Conservation (phyloP, 768 basidiomycete genomes). For the Asterophora lycoperdoides region DNA sequence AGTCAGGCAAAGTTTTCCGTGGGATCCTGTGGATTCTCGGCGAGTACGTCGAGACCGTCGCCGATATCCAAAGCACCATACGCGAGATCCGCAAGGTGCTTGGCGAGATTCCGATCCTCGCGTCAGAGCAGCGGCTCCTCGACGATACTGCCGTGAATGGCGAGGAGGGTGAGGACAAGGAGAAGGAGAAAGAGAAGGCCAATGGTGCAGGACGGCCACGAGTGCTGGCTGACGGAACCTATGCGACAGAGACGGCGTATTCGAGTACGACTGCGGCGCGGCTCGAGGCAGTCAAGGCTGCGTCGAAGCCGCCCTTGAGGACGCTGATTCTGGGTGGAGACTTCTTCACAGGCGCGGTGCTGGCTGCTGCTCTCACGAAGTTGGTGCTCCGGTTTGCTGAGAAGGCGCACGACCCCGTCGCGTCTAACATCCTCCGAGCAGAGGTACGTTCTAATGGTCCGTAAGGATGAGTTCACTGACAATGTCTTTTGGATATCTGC, state of each 20-base stretch:
- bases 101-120: constrained; percentile 96
- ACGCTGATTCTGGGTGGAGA: constrained; percentile 90
- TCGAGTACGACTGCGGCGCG: constrained; percentile 55
- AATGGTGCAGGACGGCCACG: constrained; percentile 55
- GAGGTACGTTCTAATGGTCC: constrained; percentile 49
- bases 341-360: constrained; percentile 92
- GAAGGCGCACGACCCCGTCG: constrained; percentile 37
- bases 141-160: constrained; percentile 61
- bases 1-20: constrained; percentile 94
- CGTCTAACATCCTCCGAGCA: constrained; percentile 73
- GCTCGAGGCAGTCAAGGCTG: constrained; percentile 79
- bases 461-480: background rate
- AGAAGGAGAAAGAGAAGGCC: constrained; percentile 45
- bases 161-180: constrained; percentile 44
- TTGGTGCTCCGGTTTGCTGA: constrained; percentile 79
- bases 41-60: constrained; percentile 73
- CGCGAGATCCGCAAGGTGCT: constrained; percentile 77
- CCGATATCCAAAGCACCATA: constrained; percentile 71
- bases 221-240: constrained; percentile 94
- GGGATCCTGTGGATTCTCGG: constrained; percentile 98
- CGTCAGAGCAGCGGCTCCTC: constrained; percentile 78
- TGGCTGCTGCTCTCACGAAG: constrained; percentile 89
- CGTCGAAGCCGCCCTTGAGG: constrained; percentile 86
- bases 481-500: background rate
- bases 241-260: constrained; percentile 95